Conservation (phyloP, 148 eudicot species). For the Silene uniflora region DNA sequence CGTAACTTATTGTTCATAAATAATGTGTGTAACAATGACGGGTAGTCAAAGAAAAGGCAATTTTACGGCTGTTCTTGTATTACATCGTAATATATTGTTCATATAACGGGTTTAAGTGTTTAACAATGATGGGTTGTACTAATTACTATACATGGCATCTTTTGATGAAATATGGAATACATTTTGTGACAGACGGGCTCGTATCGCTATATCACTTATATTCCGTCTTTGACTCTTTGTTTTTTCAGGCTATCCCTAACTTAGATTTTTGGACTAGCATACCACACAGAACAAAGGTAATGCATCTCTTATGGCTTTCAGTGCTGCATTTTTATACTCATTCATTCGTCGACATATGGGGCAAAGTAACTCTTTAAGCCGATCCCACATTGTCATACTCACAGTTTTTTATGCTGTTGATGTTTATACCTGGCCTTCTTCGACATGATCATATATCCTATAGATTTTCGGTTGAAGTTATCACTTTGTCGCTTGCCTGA, state of each 20-base stretch:
- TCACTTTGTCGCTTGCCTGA: no score
- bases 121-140: neutral
- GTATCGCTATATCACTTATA: neutral
- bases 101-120: neutral
- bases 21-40: no score
- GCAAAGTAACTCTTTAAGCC: neutral
- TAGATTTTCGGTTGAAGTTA: no score
- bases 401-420: no score
- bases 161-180: neutral
- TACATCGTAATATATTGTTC: neutral
- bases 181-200: constrained; percentile 3
- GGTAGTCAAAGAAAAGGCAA: no score
- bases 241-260: constrained; percentile 70
- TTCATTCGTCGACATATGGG: neutral
- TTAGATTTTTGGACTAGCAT: constrained; percentile 84
- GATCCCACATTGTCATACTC: no score
- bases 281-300: constrained; percentile 77
- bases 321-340: neutral
- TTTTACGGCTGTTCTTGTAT: no score
- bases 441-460: no score
- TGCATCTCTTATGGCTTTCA: constrained; percentile 10
- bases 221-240: neutral
- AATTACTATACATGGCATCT: neutral
- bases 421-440: no score
- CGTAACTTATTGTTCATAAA: no score